Base-by-base conservation (phyloP, 805 yeast genomes). In the Metschnikowia koreensis region DNA sequence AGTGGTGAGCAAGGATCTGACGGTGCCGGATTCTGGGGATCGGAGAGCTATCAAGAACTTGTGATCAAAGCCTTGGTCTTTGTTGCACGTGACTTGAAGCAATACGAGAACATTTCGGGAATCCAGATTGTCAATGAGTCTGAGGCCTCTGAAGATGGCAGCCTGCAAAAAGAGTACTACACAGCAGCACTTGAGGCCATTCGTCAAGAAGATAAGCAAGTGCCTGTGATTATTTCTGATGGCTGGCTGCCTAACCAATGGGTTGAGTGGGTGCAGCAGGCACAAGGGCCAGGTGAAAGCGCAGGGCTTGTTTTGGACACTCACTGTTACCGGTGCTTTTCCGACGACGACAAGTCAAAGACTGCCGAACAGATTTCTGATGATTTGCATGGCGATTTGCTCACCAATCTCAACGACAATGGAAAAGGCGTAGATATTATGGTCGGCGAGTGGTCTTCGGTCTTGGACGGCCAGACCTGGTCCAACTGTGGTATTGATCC, bases 381-480 rank as follows among this genome's bases (percentile, higher is more conserved):
- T 2, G 89, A 84, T 52, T 74, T 90, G 50, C 70, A 80, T 3
- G 53, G 62, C 0, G 79, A 80, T 41, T 73, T 80, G 3, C 67
- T 82, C 55, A 77, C 81, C 1, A 80, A 80, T 51, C 65, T 83
- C 36, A 71, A 67, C 38, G 69, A 77, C 59, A 61, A 70, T 45
- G 73, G 71, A 1, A 57, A 59, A 43, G 77, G 77, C 8, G 86
- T 81, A 1, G 97, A 91, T 63, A 75, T 87, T 49, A 74, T 89
- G 63, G 83, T 90, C 27, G 98, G 98, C 11, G 99, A 93, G 66
- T 93, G 82, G 67, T 88, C 96, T 0, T 89, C 96, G 69, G 97
- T 89, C 1, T 61, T 93, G 49, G 96, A 88, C 66, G 88, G 83
- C 1, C 60, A 74, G 22, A 76, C 96, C 0, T 93, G 97, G 97